phyloP scores from a whole-genome alignment of 208 protist genomes.

The Angomonas deanei region DNA sequence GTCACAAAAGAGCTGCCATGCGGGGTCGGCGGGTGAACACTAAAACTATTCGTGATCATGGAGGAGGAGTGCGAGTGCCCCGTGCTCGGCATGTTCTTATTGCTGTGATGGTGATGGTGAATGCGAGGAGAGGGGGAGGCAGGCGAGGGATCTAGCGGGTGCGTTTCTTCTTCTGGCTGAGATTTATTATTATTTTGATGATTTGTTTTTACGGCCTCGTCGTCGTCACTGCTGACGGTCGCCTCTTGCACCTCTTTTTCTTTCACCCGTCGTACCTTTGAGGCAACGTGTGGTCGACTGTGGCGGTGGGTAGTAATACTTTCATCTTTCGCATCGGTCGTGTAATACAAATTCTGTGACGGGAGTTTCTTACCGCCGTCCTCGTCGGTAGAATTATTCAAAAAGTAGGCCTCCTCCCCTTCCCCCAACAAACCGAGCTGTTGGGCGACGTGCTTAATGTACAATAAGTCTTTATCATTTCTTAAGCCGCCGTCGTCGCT shows the following conservation, averaged over 20 bases:
- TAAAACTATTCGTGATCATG: background rate
- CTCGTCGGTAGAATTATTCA: too few species aligned
- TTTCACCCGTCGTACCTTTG: background rate
- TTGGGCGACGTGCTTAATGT: background rate
- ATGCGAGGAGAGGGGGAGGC: too few species aligned
- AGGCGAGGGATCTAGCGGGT: too few species aligned
- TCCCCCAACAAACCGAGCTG: background rate
- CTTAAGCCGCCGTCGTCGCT: background rate
- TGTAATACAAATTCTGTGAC: too few species aligned
- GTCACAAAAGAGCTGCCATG: conserved; percentile 21
- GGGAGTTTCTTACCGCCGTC: background rate
- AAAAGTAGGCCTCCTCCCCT: background rate
- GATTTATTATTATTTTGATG: too few species aligned
- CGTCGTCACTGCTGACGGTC: background rate
- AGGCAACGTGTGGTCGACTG: background rate
- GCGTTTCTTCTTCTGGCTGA: too few species aligned
- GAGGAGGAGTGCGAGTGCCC: background rate
- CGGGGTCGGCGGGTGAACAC: conserved; percentile 12
- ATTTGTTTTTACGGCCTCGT: too few species aligned
- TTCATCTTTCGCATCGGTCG: conserved; percentile 3
- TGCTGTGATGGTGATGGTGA: too few species aligned
- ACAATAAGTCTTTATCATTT: too few species aligned
- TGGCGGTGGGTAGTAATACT: background rate
- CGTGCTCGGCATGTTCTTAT: background rate
- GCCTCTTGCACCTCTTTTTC: background rate